phyloP scores from a whole-genome alignment of 2,329 filamentous ascomycete species.

The Ceratocystis destructans region DNA sequence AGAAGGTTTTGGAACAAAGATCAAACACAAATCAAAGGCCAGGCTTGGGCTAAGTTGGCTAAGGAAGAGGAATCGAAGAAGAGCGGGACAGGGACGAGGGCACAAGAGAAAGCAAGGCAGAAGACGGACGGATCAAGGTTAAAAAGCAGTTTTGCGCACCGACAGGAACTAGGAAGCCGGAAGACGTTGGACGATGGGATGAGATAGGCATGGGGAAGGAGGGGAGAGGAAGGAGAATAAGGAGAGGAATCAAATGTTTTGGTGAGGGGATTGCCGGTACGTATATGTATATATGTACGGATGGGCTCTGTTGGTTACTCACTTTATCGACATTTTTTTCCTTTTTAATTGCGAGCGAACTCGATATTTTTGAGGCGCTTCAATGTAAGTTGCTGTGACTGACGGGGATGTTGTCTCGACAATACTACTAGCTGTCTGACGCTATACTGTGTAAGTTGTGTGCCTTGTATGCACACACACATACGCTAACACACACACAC shows the following conservation, averaged over 20 bases:
- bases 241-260: slow-evolving; percentile 3
- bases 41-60: neutral
- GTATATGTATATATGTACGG: neutral
- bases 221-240: slow-evolving; percentile 16
- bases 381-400: neutral
- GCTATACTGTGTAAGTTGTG: neutral
- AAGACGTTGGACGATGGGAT: slow-evolving; percentile 17
- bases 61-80: slow-evolving; percentile 3
- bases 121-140: slow-evolving; percentile 8
- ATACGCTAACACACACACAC: neutral
- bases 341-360: neutral
- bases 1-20: neutral
- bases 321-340: slow-evolving; percentile 40
- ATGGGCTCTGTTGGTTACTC: slow-evolving; percentile 26
- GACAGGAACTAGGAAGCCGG: slow-evolving; percentile 7
- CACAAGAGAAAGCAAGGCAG: neutral
- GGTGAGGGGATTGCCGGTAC: slow-evolving; percentile 11
- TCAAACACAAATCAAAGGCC: neutral
- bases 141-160: slow-evolving; percentile 7
- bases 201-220: slow-evolving; percentile 15
- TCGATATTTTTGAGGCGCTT: neutral
- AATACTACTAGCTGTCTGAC: too few species aligned
- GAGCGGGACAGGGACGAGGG: slow-evolving; percentile 5
- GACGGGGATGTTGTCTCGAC: neutral
- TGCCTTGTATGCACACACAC: neutral